Evolutionary conservation across 371 early-diverging fungal genomes (phyloP).

Genomic region (Mucor irregularis): DNA sequence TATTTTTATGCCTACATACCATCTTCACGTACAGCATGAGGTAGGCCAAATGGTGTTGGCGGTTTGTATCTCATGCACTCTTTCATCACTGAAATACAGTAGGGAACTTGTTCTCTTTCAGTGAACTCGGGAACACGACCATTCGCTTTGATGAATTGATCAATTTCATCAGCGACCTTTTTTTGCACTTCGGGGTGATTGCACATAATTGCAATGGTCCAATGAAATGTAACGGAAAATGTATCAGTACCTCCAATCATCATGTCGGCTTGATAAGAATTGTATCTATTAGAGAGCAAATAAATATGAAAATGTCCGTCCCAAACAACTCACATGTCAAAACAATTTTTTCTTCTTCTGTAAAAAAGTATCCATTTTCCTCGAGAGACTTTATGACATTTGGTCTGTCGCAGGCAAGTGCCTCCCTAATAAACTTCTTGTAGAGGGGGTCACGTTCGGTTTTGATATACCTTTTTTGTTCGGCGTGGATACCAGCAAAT

Average conservation of each 20-base stretch:
- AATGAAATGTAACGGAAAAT: constrained; percentile 3
- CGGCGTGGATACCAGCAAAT: neutral
- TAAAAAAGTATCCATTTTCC: neutral
- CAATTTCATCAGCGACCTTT: constrained; percentile 7
- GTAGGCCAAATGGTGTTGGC: constrained; percentile 6
- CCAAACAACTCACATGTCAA: neutral
- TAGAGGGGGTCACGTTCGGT: constrained; percentile 3
- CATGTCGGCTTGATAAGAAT: constrained; percentile 10
- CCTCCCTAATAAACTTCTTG: neutral
- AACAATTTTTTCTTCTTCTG: neutral
- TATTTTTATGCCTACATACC: neutral
- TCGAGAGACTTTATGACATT: constrained; percentile 6
- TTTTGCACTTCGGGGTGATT: constrained; percentile 12
- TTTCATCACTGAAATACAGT: constrained; percentile 13
- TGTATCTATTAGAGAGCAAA: neutral
- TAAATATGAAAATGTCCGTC: neutral
- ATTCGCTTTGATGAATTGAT: neutral
- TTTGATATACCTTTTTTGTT: neutral
- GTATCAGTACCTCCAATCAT: constrained; percentile 19
- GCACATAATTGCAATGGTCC: constrained; percentile 17
- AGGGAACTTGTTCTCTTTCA: constrained; percentile 11
- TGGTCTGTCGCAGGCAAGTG: neutral
- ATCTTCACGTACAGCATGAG: constrained; percentile 8
- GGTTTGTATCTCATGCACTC: constrained; percentile 14
- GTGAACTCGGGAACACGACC: constrained; percentile 6